Percentiles rank a stretch among this genome's conserved stretches.
Conservation (phyloP, 176 grass and related monocot species). For the Avena eriantha region DNA sequence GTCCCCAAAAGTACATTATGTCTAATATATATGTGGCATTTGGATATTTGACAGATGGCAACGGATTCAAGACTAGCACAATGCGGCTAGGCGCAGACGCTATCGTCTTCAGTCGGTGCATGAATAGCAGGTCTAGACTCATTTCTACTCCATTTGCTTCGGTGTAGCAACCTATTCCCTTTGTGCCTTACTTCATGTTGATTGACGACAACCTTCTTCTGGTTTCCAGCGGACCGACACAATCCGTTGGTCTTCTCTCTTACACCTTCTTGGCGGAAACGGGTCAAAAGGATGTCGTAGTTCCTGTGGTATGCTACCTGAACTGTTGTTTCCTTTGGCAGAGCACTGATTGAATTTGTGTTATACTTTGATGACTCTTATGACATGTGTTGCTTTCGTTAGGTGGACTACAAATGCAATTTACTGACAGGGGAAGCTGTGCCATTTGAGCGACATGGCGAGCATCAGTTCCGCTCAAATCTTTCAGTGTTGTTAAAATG, state of each 20-base stretch:
- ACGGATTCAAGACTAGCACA: conserved; percentile 93
- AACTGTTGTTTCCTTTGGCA: background rate
- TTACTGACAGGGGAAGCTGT: conserved; percentile 51
- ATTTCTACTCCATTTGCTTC: conserved; percentile 9
- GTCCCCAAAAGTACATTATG: background rate
- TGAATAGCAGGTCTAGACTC: conserved; percentile 52
- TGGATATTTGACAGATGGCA: conserved; percentile 60
- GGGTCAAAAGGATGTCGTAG: conserved; percentile 62
- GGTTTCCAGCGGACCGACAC: conserved; percentile 59
- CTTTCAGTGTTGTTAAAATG: conserved; percentile 72
- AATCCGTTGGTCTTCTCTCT: conserved; percentile 82
- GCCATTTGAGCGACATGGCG: conserved; percentile 39
- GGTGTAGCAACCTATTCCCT: background rate
- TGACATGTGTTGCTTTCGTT: conserved; percentile 25
- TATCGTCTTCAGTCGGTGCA: conserved; percentile 72
- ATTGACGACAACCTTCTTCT: conserved; percentile 20
- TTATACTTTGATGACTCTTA: background rate
- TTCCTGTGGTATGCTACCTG: conserved; percentile 60
- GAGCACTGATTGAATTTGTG: background rate
- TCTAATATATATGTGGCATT: background rate
- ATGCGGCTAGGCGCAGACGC: conserved; percentile 87
- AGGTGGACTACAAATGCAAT: conserved; percentile 87
- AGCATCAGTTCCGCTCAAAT: conserved; percentile 67
- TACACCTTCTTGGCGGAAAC: conserved; percentile 72
- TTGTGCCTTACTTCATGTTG: background rate